These are phyloP conservation scores for Zymoseptoria passerinii DNA, from an alignment of 2,329 filamentous ascomycete species.

Conservation along the genomic window DNA sequence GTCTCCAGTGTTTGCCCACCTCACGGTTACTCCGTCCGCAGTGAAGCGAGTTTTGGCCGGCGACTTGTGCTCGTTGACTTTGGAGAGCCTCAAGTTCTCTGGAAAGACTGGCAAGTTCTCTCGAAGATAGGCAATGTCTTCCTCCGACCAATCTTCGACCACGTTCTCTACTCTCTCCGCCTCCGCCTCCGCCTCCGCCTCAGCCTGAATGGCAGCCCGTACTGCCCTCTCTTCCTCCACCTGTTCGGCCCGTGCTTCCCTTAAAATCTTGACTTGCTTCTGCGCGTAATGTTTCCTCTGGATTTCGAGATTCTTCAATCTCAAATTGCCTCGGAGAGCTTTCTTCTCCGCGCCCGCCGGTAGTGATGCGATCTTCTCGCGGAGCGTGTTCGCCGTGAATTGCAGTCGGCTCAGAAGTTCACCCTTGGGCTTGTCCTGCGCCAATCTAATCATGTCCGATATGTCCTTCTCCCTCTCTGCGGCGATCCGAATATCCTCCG, in stretches of 20 bases:
- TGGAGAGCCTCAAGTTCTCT: neutral
- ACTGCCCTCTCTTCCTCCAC: too few species aligned
- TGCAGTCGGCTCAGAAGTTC: neutral
- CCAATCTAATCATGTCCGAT: slow-evolving; percentile 16
- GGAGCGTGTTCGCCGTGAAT: neutral
- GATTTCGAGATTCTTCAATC: neutral
- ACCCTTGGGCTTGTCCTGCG: neutral
- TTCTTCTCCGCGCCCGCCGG: neutral
- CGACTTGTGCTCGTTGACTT: slow-evolving; percentile 5
- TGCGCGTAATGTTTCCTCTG: neutral
- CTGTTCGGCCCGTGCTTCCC: neutral
- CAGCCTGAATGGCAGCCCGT: too few species aligned
- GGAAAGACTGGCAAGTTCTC: neutral
- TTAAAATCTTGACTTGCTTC: neutral
- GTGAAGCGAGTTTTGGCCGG: slow-evolving; percentile 15
- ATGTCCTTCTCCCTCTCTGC: slow-evolving; percentile 11
- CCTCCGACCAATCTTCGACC: slow-evolving; percentile 5
- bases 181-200: neutral
- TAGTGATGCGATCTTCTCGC: neutral
- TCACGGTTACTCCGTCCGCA: slow-evolving; percentile 24
- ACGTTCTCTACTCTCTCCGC: neutral
- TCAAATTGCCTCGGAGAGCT: neutral
- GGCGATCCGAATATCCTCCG: slow-evolving; percentile 6
- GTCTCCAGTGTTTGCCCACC: slow-evolving; percentile 32
- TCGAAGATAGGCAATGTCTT: slow-evolving; percentile 1